Base-by-base conservation (phyloP, 108 stramenopile genomes). In the Parmales sp. region DNA sequence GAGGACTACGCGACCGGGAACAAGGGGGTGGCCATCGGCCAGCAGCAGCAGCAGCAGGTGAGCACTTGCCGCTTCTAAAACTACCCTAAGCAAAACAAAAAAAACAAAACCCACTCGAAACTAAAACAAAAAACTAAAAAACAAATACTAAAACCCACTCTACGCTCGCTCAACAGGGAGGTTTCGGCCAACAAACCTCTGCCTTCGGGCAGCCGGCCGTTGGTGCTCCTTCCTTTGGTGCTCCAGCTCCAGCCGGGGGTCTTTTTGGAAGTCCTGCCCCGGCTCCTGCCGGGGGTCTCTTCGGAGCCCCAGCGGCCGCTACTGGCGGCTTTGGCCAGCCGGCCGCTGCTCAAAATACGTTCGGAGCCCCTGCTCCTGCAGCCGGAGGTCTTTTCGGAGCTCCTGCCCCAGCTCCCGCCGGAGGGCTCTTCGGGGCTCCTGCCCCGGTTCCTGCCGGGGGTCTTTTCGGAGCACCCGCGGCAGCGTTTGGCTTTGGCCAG, bases 1-100 rank as follows among this genome's bases (percentile, higher is more conserved):
- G 92, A 96, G 69, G 95, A 96, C 78, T 92, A 91, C 72, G 39
- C 51, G 65, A 78, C 79, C 25, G 91, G 90, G 1, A 92, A 90
- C 66, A 86, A 83, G 64, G 89, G 88, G 45, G 54, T 66, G 18
- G 64, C 0, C 44, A 34, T 26, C 46, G 74, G 34, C 22, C 49
- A 65, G 68, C 80, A 77, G 23, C 73, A 72, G 25, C 64, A 67
- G 31, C 64, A 60, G 3, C 29, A 34, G 16, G 6, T 28, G 13
- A 1, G 54, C n/a, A 11, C 13, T 34, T 16, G 31, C 54, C 54
- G 54, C 54, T 34, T 5, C 49, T n/a, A 5, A 18, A 22, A 20
- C 49, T n/a, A 19, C 6, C 49, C 5, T 6, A 18, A 5, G 6
- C n/a, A 22, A 22, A 19, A 22, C 20, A 8, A 11, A 11, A 11